phyloP scores from a whole-genome alignment of 345 rosid species.

The Odontarrhena argentea region DNA sequence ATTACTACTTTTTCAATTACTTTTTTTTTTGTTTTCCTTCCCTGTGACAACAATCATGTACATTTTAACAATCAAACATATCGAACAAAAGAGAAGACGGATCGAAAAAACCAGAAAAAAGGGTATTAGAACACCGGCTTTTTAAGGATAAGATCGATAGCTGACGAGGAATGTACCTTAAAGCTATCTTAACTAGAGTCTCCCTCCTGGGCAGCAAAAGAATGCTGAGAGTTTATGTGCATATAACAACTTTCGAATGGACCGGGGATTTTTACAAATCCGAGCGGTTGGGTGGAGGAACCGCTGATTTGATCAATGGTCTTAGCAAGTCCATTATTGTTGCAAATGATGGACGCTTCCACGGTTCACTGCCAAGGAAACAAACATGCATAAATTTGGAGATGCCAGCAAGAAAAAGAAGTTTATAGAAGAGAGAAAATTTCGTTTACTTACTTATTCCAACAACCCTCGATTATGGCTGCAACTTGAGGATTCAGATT shows the following conservation, averaged over 20 bases:
- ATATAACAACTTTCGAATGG: slow-evolving; percentile 36
- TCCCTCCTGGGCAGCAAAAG: slow-evolving; percentile 53
- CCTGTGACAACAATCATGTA: slow-evolving; percentile 40
- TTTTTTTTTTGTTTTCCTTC: slow-evolving; percentile 4
- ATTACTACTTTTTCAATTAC: slow-evolving; percentile 25
- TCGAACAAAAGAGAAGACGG: neutral
- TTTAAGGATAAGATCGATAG: slow-evolving; percentile 1
- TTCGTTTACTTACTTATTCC: slow-evolving; percentile 66
- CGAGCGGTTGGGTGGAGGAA: slow-evolving; percentile 57
- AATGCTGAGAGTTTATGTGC: slow-evolving; percentile 70
- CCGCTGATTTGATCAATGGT: slow-evolving; percentile 67
- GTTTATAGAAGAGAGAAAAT: neutral
- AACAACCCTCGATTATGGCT: slow-evolving; percentile 85
- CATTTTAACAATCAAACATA: slow-evolving; percentile 29
- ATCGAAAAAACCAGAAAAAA: neutral
- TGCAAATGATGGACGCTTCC: slow-evolving; percentile 97
- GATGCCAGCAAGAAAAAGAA: neutral
- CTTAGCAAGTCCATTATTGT: slow-evolving; percentile 78
- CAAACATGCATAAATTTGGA: neutral
- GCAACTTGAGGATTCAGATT: slow-evolving; percentile 85
- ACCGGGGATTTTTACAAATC: slow-evolving; percentile 51
- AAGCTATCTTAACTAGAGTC: slow-evolving; percentile 44
- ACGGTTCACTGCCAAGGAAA: slow-evolving; percentile 65
- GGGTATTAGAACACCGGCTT: neutral
- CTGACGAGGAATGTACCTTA: slow-evolving; percentile 48